A percentile compares a stretch with the other conserved stretches of the same genome.
phyloP scores from a whole-genome alignment of 306 rosid genomes.

The Spatholobus suberectus region DNA sequence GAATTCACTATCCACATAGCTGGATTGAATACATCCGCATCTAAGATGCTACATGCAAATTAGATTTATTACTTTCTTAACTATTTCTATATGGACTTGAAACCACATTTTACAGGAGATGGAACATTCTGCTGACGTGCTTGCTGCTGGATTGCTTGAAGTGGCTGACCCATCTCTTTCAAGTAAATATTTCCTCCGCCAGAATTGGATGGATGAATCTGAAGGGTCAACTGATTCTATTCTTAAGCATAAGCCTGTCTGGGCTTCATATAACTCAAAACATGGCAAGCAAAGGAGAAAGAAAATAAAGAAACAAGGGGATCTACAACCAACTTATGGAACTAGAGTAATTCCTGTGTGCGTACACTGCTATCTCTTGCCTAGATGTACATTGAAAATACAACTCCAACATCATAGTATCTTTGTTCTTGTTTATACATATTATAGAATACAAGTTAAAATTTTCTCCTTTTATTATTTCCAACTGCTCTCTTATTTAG shows the following conservation, averaged over 20 bases:
- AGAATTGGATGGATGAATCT: constrained; percentile 82
- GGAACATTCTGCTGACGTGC: constrained; percentile 96
- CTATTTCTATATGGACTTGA: constrained; percentile 20
- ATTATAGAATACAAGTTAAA: constrained; percentile 22
- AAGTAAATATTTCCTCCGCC: constrained; percentile 83
- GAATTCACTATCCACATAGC: constrained; percentile 17
- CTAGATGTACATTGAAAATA: constrained; percentile 30
- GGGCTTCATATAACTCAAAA: constrained; percentile 84
- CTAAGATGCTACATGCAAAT: constrained; percentile 32
- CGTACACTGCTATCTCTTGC: constrained; percentile 51
- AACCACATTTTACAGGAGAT: constrained; percentile 72
- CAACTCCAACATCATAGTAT: constrained; percentile 1
- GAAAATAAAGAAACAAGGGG: constrained; percentile 72
- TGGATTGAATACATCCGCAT: constrained; percentile 24
- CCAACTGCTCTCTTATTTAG: constrained; percentile 4
- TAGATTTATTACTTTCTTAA: background rate
- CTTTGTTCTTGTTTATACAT: background rate
- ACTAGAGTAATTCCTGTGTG: constrained; percentile 99
- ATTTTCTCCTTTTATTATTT: constrained; percentile 22
- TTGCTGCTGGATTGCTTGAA: constrained; percentile 99
- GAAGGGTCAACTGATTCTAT: constrained; percentile 74
- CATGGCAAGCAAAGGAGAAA: constrained; percentile 61
- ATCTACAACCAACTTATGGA: constrained; percentile 85
- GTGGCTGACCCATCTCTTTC: constrained; percentile 96
- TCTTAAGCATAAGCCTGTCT: constrained; percentile 94